These are phyloP conservation scores for Amaranthus tricolor DNA, from an alignment of 179 eudicot species.

Conservation along the genomic window DNA sequence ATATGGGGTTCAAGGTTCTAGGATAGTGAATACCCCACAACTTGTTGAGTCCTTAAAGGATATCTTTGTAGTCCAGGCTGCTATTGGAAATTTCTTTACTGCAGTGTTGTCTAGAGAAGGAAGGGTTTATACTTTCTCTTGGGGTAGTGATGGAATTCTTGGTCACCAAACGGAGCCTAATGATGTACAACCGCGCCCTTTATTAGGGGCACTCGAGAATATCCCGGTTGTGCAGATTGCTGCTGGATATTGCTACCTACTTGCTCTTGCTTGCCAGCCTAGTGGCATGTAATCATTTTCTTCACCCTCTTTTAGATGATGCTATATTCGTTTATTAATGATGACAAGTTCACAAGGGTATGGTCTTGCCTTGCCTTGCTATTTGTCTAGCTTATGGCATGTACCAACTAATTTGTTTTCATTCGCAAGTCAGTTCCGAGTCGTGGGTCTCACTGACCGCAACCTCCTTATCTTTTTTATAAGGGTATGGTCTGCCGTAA, in stretches of 20 bases:
- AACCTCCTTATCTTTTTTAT: too few relatives aligned
- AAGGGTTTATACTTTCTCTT: conserved; percentile 79
- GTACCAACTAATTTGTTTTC: too few relatives aligned
- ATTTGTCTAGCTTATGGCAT: too few relatives aligned
- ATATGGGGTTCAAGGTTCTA: conserved; percentile 62
- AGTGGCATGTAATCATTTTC: conserved; percentile 69
- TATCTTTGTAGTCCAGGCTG: conserved; percentile 95
- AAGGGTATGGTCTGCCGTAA: too few relatives aligned
- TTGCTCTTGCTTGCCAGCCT: conserved; percentile 84
- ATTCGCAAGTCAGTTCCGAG: too few relatives aligned
- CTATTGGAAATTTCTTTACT: conserved; percentile 89
- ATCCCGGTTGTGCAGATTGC: conserved; percentile 89
- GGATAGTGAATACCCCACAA: conserved; percentile 55
- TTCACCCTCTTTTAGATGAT: conserved; percentile 2
- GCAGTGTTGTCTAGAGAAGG: conserved; percentile 93
- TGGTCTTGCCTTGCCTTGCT: too few relatives aligned
- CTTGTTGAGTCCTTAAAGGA: conserved; percentile 75
- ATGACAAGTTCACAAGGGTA: not conserved
- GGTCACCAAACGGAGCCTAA: conserved; percentile 79
- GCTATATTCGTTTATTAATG: not conserved
- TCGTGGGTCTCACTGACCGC: too few relatives aligned
- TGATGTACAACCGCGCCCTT: conserved; percentile 67
- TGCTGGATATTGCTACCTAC: conserved; percentile 94
- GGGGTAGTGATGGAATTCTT: conserved; percentile 71
- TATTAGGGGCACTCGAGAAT: conserved; percentile 74